Conservation (phyloP, 345 rosid genomes). For the Citrus reticulata region DNA sequence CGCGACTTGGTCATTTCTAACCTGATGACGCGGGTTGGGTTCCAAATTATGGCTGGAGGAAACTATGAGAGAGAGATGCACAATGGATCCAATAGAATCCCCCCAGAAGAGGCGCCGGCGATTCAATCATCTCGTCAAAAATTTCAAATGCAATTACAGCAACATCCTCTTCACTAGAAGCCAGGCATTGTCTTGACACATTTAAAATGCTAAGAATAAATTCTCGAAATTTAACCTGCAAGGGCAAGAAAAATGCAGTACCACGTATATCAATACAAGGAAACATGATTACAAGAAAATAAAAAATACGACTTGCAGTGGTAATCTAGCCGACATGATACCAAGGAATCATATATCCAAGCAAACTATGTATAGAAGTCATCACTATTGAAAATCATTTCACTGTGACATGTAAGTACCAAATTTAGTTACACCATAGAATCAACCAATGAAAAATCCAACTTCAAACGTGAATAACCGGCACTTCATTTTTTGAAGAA, state of each 20-base stretch:
- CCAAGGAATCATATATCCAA: background rate
- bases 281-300: background rate
- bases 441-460: background rate
- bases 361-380: background rate
- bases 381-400: background rate
- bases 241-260: background rate
- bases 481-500: background rate
- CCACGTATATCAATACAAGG: background rate
- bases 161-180: conserved; percentile 93
- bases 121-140: conserved; percentile 97
- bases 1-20: conserved; percentile 21
- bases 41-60: conserved; percentile 82
- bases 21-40: conserved; percentile 90
- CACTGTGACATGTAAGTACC: background rate
- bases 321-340: background rate
- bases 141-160: conserved; percentile 97
- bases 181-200: conserved; percentile 87
- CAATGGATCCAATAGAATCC: conserved; percentile 87
- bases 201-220: conserved; percentile 95
- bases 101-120: conserved; percentile 98
- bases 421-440: background rate
- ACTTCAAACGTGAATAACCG: background rate
- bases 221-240: conserved; percentile 91
- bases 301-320: background rate
- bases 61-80: conserved; percentile 95